These are phyloP conservation scores for Tubosaeta sp. DNA, from an alignment of 768 basidiomycete species.

Conservation along the genomic window DNA sequence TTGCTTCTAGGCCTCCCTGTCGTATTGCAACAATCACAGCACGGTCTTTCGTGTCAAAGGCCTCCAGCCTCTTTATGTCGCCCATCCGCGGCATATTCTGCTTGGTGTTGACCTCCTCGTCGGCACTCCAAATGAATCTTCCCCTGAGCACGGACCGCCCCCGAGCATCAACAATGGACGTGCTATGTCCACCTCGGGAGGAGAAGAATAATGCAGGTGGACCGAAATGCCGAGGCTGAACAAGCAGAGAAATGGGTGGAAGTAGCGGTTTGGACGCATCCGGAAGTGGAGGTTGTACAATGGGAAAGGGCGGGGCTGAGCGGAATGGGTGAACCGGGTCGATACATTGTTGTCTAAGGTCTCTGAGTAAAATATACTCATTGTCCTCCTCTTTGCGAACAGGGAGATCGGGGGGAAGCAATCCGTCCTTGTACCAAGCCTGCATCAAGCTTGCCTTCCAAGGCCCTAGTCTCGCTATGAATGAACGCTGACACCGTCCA, in stretches of 20 bases:
- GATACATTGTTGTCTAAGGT: slow-evolving; percentile 70
- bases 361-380: slow-evolving; percentile 64
- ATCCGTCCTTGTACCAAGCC: slow-evolving; percentile 81
- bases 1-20: slow-evolving; percentile 79
- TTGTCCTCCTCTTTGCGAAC: slow-evolving; percentile 72
- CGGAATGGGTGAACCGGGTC: slow-evolving; percentile 81
- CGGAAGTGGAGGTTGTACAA: slow-evolving; percentile 23
- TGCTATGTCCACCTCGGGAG: slow-evolving; percentile 86
- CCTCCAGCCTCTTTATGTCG: slow-evolving; percentile 78
- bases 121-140: slow-evolving; percentile 73
- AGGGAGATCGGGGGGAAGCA: slow-evolving; percentile 79
- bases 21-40: slow-evolving; percentile 83
- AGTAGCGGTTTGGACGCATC: slow-evolving; percentile 56
- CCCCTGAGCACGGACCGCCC: slow-evolving; percentile 82
- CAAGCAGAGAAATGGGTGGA: slow-evolving; percentile 67
- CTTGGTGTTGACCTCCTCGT: slow-evolving; percentile 46
- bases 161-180: slow-evolving; percentile 80
- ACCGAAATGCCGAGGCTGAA: slow-evolving; percentile 79
- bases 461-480: slow-evolving; percentile 50
- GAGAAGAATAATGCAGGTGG: slow-evolving; percentile 86
- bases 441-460: slow-evolving; percentile 90
- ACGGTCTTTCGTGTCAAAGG: slow-evolving; percentile 71
- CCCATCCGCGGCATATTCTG: slow-evolving; percentile 52
- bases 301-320: slow-evolving; percentile 40
- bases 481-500: slow-evolving; percentile 2